These are phyloP conservation scores for Vitis amurensis DNA, from an alignment of 164 flowering plant species.

Conservation along the genomic window DNA sequence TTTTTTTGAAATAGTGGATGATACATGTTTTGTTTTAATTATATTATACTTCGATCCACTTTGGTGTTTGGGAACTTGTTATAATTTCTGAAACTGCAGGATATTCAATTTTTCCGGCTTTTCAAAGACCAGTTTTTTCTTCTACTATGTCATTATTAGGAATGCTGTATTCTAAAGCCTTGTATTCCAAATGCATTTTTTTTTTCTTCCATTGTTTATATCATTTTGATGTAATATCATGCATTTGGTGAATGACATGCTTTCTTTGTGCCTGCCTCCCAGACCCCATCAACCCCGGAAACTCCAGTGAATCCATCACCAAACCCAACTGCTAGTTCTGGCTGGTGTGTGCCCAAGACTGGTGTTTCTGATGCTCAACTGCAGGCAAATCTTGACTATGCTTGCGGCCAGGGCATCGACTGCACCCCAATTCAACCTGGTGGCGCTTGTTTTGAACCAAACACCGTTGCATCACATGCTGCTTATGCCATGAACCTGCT, in stretches of 20 bases:
- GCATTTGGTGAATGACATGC: too few relatives aligned
- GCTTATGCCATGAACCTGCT: conserved; percentile 85
- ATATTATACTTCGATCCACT: too few relatives aligned
- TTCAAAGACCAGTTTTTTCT: too few relatives aligned
- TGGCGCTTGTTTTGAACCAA: conserved; percentile 75
- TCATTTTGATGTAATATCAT: too few relatives aligned
- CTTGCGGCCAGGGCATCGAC: conserved; percentile 66
- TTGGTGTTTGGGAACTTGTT: too few relatives aligned
- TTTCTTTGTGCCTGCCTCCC: not conserved
- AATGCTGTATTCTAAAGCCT: too few relatives aligned
- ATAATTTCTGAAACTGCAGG: too few relatives aligned
- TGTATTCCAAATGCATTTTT: not conserved
- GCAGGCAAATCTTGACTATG: conserved; percentile 78
- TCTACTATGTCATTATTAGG: too few relatives aligned
- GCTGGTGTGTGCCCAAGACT: conserved; percentile 76
- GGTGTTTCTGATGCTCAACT: conserved; percentile 57
- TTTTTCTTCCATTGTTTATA: conserved; percentile 2
- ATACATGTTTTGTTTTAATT: too few relatives aligned
- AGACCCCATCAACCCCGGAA: conserved; percentile 17
- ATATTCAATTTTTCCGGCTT: too few relatives aligned
- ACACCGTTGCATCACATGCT: conserved; percentile 71
- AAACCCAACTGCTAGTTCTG: conserved; percentile 21
- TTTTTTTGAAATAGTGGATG: too few relatives aligned
- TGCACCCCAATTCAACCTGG: conserved; percentile 75
- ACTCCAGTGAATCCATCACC: conserved; percentile 35